Evolutionary conservation across 2,329 filamentous ascomycete genomes (phyloP).

Genomic region (Aspergillus sclerotialis): DNA sequence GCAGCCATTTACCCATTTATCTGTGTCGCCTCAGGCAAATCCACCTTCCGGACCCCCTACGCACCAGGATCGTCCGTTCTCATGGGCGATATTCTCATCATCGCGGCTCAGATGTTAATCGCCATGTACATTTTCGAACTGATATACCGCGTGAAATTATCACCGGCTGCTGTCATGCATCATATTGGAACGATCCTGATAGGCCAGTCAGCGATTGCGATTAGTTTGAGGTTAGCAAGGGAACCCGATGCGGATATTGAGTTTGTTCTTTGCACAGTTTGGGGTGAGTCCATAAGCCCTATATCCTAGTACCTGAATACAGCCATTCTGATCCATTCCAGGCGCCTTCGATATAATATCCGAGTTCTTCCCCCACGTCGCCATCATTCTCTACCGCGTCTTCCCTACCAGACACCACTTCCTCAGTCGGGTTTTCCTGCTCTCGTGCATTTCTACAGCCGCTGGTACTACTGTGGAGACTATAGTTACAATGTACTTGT

Average conservation of each 20-base stretch:
- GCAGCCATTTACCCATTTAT: slow-evolving; percentile 38
- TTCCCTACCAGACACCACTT: slow-evolving; percentile 32
- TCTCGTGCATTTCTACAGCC: slow-evolving; percentile 31
- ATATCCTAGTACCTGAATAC: background rate
- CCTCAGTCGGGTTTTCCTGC: slow-evolving; percentile 32
- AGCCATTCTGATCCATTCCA: slow-evolving; percentile 8
- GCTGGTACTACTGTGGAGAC: slow-evolving; percentile 36
- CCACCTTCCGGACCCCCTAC: slow-evolving; percentile 26
- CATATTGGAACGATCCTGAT: slow-evolving; percentile 37
- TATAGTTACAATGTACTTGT: slow-evolving; percentile 38
- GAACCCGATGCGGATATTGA: slow-evolving; percentile 29
- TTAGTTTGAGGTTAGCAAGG: slow-evolving; percentile 21
- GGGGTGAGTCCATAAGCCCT: slow-evolving; percentile 29
- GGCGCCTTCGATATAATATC: slow-evolving; percentile 42
- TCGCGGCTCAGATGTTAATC: slow-evolving; percentile 35
- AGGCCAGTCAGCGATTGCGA: slow-evolving; percentile 37
- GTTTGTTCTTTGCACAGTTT: slow-evolving; percentile 32
- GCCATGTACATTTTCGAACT: slow-evolving; percentile 44
- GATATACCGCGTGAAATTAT: slow-evolving; percentile 36
- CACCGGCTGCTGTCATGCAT: slow-evolving; percentile 35
- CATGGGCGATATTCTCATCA: slow-evolving; percentile 35
- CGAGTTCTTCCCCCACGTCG: slow-evolving; percentile 41
- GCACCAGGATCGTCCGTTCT: slow-evolving; percentile 23
- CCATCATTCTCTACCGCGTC: slow-evolving; percentile 41
- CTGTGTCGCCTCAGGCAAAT: slow-evolving; percentile 26